These are phyloP conservation scores for Apiospora arundinis DNA, from an alignment of 2,329 filamentous ascomycete species.

Conservation along the genomic window DNA sequence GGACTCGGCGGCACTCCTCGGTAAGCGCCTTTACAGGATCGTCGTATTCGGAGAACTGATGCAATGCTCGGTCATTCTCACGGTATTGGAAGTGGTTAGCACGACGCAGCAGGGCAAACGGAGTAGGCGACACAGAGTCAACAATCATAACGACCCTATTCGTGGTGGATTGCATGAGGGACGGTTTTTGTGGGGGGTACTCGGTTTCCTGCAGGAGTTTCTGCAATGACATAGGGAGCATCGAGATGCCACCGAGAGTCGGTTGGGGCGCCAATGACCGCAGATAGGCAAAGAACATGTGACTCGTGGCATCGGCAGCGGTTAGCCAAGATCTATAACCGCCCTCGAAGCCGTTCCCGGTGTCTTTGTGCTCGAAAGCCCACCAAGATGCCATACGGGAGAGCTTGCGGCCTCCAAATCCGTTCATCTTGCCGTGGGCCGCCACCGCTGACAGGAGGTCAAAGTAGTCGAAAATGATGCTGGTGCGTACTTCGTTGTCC, in stretches of 20 bases:
- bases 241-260: conserved; percentile 78
- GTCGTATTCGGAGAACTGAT: conserved; percentile 85
- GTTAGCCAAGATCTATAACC: conserved; percentile 92
- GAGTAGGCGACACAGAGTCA: conserved; percentile 90
- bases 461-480: conserved; percentile 96
- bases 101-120: conserved; percentile 86
- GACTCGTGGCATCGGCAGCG: conserved; percentile 93
- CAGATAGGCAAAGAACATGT: conserved; percentile 97
- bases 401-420: conserved; percentile 89
- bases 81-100: conserved; percentile 96
- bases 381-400: conserved; percentile 98
- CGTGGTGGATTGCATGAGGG: conserved; percentile 78
- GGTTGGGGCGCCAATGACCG: conserved; percentile 86
- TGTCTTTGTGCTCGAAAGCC: conserved; percentile 92
- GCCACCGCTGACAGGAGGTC: conserved; percentile 90
- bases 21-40: conserved; percentile 89
- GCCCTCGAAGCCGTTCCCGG: conserved; percentile 89
- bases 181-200: conserved; percentile 84
- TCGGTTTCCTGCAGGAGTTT: conserved; percentile 90
- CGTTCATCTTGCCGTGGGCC: conserved; percentile 91
- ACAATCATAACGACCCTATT: conserved; percentile 97
- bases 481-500: conserved; percentile 82
- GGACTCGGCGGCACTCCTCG: conserved; percentile 90
- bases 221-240: conserved; percentile 88
- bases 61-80: conserved; percentile 83